Percentiles rank a stretch among this genome's conserved stretches.
These are phyloP conservation scores for Cardamine chenopodiifolia DNA, from an alignment of 345 rosid genomes.

Conservation along the genomic window DNA sequence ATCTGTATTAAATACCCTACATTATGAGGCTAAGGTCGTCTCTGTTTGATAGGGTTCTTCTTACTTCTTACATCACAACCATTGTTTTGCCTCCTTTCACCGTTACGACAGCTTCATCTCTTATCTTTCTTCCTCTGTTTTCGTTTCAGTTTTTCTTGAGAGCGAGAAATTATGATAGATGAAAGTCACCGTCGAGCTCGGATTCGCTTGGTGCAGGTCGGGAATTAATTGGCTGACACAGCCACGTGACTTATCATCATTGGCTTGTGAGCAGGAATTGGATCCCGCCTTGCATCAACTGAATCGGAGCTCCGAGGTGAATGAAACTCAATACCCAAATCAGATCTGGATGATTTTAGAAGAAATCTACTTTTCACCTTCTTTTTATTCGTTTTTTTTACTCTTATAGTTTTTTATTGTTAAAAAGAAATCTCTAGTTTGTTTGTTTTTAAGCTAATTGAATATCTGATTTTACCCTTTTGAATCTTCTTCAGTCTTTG, in stretches of 20 bases:
- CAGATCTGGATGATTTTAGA: slow-evolving; percentile 23
- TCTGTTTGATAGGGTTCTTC: slow-evolving; percentile 32
- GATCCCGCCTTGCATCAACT: slow-evolving; percentile 99
- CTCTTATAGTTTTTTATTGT: neutral
- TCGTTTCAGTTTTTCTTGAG: neutral
- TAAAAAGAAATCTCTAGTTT: neutral
- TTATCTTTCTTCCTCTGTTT: neutral
- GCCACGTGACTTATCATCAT: slow-evolving; percentile 23
- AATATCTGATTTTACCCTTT: neutral
- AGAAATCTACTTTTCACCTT: neutral
- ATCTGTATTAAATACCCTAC: slow-evolving; percentile 39
- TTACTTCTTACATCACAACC: slow-evolving; percentile 2
- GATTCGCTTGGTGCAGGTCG: slow-evolving; percentile 99
- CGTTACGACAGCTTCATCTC: slow-evolving; percentile 10
- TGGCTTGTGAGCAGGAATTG: slow-evolving; percentile 45
- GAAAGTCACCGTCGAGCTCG: slow-evolving; percentile 74
- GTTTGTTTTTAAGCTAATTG: neutral
- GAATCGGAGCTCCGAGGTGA: slow-evolving; percentile 89
- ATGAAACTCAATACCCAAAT: neutral
- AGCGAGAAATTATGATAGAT: neutral
- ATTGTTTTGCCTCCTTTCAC: slow-evolving; percentile 5
- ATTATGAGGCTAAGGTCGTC: slow-evolving; percentile 26
- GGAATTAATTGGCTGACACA: slow-evolving; percentile 62
- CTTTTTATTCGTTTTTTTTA: neutral
- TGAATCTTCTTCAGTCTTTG: neutral